phyloP scores from a whole-genome alignment of 2,329 filamentous ascomycete genomes.

The Colletotrichum navitas region DNA sequence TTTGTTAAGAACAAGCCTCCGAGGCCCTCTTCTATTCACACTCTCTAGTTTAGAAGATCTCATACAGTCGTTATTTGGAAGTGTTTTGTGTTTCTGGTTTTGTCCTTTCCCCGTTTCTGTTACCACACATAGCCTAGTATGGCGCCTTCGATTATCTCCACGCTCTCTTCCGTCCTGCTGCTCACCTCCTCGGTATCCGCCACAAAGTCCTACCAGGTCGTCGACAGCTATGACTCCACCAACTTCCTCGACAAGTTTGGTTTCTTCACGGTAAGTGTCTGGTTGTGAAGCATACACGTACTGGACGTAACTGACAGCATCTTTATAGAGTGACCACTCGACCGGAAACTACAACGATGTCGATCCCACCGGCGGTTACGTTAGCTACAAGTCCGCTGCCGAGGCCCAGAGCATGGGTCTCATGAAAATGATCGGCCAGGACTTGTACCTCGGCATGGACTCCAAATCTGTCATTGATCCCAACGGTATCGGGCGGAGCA shows the following conservation, averaged over 20 bases:
- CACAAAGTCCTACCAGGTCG: constrained; percentile 37
- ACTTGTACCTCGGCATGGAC: constrained; percentile 58
- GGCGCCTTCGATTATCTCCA: constrained; percentile 42
- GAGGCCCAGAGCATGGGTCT: constrained; percentile 54
- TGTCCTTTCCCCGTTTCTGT: not conserved
- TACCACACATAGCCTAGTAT: constrained; percentile 13
- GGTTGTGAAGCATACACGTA: no score
- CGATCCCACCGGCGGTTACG: constrained; percentile 76
- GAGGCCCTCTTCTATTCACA: constrained; percentile 24
- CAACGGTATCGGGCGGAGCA: constrained; percentile 58
- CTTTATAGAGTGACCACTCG: constrained; percentile 31
- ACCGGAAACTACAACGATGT: constrained; percentile 44
- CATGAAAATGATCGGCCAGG: constrained; percentile 48
- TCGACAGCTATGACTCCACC: constrained; percentile 42
- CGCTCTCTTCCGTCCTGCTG: constrained; percentile 40
- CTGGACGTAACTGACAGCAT: no score
- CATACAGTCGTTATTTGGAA: constrained; percentile 23
- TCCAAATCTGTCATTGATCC: constrained; percentile 45
- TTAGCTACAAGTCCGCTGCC: constrained; percentile 61
- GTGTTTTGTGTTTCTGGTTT: not conserved
- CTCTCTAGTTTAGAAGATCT: constrained; percentile 16
- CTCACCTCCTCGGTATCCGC: constrained; percentile 26
- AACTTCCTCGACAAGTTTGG: constrained; percentile 64
- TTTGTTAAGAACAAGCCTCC: constrained; percentile 21
- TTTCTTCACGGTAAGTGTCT: constrained; percentile 50